Base-by-base conservation (phyloP, 1,284 basidiomycete species). In the Moesziomyces parantarcticus region DNA sequence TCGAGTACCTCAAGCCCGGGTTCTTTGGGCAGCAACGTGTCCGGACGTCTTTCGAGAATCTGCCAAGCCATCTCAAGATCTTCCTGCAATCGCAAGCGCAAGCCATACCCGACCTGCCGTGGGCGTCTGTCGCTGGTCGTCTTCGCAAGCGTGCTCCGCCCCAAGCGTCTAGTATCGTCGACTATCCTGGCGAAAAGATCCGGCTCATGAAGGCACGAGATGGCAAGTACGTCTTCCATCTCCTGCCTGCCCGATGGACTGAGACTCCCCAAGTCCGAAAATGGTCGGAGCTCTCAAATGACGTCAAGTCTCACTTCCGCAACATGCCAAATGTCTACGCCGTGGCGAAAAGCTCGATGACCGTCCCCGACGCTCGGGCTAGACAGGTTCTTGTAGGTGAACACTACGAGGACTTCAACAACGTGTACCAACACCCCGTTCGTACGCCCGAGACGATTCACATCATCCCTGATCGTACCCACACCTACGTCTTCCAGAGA, bases 141-240 rank as follows among this genome's bases (percentile, higher is more conserved):
- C 36, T 39, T 11, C 36, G 36, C 16, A 39, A 39, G 36, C 36
- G 36, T 21, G 42, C 42, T 43, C 21, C 42, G 14, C 42, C 36
- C 36, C 16, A 39, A 39, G 36, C 16, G 36, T 6, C 14, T 39
- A 13, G 36, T 16, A 6, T 16, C 36, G 18, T 43, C 42, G 7
- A 43, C 16, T 21, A 20, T 4, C 42, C 22, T 6, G 20, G 22
- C 42, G 13, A 61, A 16, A 39, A 43, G n/a, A 42, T 60, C 40
- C 25, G 29, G 16, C 20, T 58, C 3, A 18, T 39, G 3, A 22
- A 41, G 18, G 21, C 23, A 3, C 26, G 16, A 9, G 32, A 32
- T 56, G 54, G 54, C 16, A 20, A 3, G 45, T 57, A 43, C 32
- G 13, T 36, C 5, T 57, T 23, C 36, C 36, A 39, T 16, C 7